phyloP scores from a whole-genome alignment of 495 filamentous ascomycete genomes.

The Aspergillus taichungensis region DNA sequence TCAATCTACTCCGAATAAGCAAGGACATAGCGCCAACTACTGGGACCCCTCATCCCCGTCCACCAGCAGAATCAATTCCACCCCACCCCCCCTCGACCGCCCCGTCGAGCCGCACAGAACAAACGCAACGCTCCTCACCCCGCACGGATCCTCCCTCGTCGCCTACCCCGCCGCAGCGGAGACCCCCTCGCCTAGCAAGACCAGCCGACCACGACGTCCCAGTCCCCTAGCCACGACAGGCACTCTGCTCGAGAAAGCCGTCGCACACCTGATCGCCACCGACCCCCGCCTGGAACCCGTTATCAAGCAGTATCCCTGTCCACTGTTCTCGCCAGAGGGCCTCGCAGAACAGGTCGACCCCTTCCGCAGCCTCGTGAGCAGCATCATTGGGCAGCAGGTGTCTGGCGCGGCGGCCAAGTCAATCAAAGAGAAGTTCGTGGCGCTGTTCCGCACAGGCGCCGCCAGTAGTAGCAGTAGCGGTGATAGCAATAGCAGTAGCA shows the following conservation, averaged over 20 bases:
- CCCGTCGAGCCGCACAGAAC: constrained; percentile 55
- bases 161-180: constrained; percentile 41
- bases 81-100: constrained; percentile 40
- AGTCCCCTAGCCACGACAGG: constrained; percentile 54
- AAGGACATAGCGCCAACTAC: constrained; percentile 1
- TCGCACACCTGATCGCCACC: constrained; percentile 64
- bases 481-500: too few relatives aligned
- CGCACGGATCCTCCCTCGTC: constrained; percentile 61
- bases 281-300: constrained; percentile 67
- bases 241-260: constrained; percentile 67
- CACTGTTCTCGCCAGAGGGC: constrained; percentile 71
- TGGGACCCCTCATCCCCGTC: constrained; percentile 8
- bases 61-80: constrained; percentile 20
- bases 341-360: constrained; percentile 79
- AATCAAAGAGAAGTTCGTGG: constrained; percentile 78
- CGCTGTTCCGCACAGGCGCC: constrained; percentile 45
- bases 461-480: too few relatives aligned
- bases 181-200: constrained; percentile 52
- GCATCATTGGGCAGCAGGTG: constrained; percentile 95
- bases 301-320: constrained; percentile 67
- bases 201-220: constrained; percentile 33
- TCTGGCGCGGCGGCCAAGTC: constrained; percentile 82
- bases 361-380: constrained; percentile 69
- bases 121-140: constrained; percentile 73
- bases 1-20: too few relatives aligned